Conservation (phyloP, 2,329 filamentous ascomycete genomes). For the Colletotrichum lentis region DNA sequence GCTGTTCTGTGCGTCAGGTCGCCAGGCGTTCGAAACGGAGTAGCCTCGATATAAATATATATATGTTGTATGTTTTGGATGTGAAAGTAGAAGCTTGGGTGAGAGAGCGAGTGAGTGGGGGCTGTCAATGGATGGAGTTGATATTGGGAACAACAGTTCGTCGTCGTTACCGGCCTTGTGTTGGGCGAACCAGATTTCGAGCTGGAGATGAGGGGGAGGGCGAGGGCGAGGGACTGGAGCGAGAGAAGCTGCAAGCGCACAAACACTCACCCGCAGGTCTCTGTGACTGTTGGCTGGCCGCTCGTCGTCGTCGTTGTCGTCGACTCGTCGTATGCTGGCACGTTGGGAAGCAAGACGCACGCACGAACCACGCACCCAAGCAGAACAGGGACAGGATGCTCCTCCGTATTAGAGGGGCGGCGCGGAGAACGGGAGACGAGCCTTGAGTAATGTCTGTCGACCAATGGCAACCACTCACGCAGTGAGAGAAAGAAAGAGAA, state of each 20-base stretch:
- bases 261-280: conserved; percentile 17
- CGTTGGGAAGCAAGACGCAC: conserved; percentile 23
- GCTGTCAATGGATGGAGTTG: conserved; percentile 4
- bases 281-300: background rate
- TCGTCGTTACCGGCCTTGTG: background rate
- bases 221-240: background rate
- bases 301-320: conserved; percentile 14
- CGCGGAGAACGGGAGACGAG: conserved; percentile 1
- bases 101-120: background rate
- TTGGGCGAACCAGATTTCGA: conserved; percentile 1
- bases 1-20: conserved; percentile 37
- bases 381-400: background rate
- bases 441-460: conserved; percentile 9
- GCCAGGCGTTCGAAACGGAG: conserved; percentile 34
- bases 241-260: conserved; percentile 33
- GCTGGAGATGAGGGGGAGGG: background rate
- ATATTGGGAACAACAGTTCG: background rate
- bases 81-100: background rate
- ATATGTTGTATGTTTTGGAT: conserved; percentile 21
- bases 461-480: conserved; percentile 8
- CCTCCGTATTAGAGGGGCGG: background rate
- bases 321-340: conserved; percentile 10
- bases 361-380: conserved; percentile 23
- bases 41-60: conserved; percentile 38
- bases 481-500: background rate